Base-by-base conservation (phyloP, 2,329 filamentous ascomycete genomes). In the Thermochaetoides dissita region DNA sequence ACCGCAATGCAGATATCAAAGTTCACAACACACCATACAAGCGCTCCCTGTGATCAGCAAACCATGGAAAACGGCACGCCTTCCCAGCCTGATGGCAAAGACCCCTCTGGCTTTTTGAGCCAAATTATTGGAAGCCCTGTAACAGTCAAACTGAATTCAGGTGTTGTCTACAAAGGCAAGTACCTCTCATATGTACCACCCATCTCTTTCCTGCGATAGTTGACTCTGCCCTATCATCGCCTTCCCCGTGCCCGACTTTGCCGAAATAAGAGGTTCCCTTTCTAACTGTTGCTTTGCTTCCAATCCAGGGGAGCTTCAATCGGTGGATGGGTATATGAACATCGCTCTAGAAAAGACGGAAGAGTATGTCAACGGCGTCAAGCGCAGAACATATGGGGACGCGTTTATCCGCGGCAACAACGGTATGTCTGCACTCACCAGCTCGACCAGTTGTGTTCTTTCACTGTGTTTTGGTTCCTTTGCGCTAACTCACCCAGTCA, bases 321-420 rank as follows among this genome's bases (percentile, higher is more conserved):
- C 88, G 1, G 89, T 98, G 39, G 91, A 98, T 62, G 91, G 91
- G 40, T 98, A 96, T 66, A 98, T 98, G 91, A 98, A 98, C 66
- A 95, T 98, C 60, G 89, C 91, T 9, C 75, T 98, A 30, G 91
- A 98, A 63, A 91, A 94, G 66, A 94, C 87, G 12, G 81, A 85
- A 51, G 91, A 98, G 65, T 87, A 81, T 54, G 82, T 95, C 52
- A 82, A 94, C 57, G 89, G 88, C 35, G 75, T 79, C 50, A 77
- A 89, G 63, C 75, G 83, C 55, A 75, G 84, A 55, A 83, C 76
- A 42, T 95, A 94, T 59, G 89, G 89, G 7, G 89, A 96, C 68
- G 86, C 89, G 6, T 96, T 96, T 61, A 84, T 96, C 44, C 76
- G 89, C 61, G 89, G 89, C 53, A 96, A 96, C 66, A 96, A 96